Evolutionary conservation across 106 monocot genomes (phyloP), one percentile per base, ranked within the genome.

Genomic region (Cymbidium sinense): DNA sequence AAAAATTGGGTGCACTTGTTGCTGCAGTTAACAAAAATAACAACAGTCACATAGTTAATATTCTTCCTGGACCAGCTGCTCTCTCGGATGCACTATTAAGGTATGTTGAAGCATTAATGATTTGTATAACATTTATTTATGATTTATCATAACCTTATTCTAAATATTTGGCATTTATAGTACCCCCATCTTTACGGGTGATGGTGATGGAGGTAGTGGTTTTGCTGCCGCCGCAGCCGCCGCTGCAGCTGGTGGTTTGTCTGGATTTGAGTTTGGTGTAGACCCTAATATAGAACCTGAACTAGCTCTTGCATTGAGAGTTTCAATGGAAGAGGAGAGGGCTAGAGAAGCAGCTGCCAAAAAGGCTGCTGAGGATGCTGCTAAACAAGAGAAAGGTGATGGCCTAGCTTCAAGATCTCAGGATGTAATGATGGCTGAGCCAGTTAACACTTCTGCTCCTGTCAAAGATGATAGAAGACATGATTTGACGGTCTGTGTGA

Each of bases 311-410:
- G 98, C 98, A 17, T 88, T 99, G 76, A 80, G 98, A 78, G 88
- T 99, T 79, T 99, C 98, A 52, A 99, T 99, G 98, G 98, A 99
- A 84, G 98, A 99, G 67, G 98, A 99, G 80, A 88, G 98, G 61
- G 94, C 98, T 54, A 88, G 98, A 81, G 98, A 99, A 88, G 94
- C 98, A 77, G 94, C 90, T 76, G 94, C 98, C 0, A 94, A 94
- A 80, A 99, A 92, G 73, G 92, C 98, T 52, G 88, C 92, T 76
- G 98, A 94, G 50, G 98, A 94, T n/a, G 77, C 86, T 76, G 34
- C 93, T 73, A 83, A 86, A 43, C 76, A 91, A 75, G 91, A 88
- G 75, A 89, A 86, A 75, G 83, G 55, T 43, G 82, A 80, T 18
- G 87, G 83, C 4, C 81, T 82, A 23, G 81, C 85, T 33, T 86